phyloP scores from a whole-genome alignment of 192 early-diverging fungal genomes.

The Coemansia sp. region DNA sequence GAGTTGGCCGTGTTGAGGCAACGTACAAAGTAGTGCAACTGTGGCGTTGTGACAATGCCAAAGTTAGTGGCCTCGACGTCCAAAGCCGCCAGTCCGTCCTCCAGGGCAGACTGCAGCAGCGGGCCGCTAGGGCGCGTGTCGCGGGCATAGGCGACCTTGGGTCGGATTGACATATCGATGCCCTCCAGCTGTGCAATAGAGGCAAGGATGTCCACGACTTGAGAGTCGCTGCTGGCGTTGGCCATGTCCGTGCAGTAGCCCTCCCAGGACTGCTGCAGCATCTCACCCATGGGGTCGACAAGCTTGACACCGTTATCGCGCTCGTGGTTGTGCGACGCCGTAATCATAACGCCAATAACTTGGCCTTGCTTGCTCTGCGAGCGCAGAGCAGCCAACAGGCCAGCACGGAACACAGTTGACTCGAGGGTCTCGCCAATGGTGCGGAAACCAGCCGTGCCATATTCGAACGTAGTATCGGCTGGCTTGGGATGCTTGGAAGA shows the following conservation, averaged over 20 bases:
- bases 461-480: constrained; percentile 62
- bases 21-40: constrained; percentile 93
- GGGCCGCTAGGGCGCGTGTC: constrained; percentile 95
- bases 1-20: constrained; percentile 84
- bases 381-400: constrained; percentile 87
- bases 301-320: constrained; percentile 99
- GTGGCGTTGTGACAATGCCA: constrained; percentile 93
- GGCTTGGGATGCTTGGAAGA: constrained; percentile 77
- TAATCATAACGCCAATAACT: constrained; percentile 96
- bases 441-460: constrained; percentile 99
- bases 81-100: constrained; percentile 78
- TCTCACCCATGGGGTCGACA: constrained; percentile 97
- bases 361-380: constrained; percentile 85
- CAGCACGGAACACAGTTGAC: constrained; percentile 92
- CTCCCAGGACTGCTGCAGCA: constrained; percentile 98
- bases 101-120: constrained; percentile 76
- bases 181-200: constrained; percentile 64
- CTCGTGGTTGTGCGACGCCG: constrained; percentile 98
- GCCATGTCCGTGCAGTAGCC: constrained; percentile 85
- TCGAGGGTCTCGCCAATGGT: constrained; percentile 87
- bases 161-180: constrained; percentile 71
- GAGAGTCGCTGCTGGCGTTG: constrained; percentile 75
- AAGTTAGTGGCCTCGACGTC: constrained; percentile 73
- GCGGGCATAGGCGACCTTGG: constrained; percentile 81
- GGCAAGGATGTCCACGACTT: constrained; percentile 64